These are phyloP conservation scores for Torulaspora quercuum DNA, from an alignment of 805 yeast species.

Conservation along the genomic window DNA sequence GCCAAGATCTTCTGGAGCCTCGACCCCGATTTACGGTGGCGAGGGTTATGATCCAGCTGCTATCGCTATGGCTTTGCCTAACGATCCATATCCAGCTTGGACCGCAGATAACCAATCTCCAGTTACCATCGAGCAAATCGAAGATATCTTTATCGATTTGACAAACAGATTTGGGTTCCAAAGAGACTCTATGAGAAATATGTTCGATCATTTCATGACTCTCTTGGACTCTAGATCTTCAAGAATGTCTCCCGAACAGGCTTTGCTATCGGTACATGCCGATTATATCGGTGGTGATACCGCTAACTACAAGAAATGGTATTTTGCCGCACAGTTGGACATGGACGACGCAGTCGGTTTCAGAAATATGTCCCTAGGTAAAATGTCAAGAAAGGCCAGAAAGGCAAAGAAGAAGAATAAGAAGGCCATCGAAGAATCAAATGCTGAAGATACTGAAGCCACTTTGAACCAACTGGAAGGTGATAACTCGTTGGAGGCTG, in stretches of 20 bases:
- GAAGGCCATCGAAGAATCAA: conserved; percentile 66
- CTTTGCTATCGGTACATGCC: conserved; percentile 75
- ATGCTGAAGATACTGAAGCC: conserved; percentile 58
- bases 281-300: conserved; percentile 86
- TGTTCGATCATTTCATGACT: conserved; percentile 85
- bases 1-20: conserved; percentile 85
- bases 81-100: conserved; percentile 99
- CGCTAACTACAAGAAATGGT: conserved; percentile 85
- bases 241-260: conserved; percentile 88
- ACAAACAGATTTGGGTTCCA: conserved; percentile 85
- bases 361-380: conserved; percentile 75
- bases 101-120: conserved; percentile 93
- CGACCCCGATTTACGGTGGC: conserved; percentile 87
- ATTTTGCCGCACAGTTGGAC: conserved; percentile 83
- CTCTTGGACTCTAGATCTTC: conserved; percentile 78
- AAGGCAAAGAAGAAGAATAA: conserved; percentile 78
- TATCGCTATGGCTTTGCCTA: conserved; percentile 65
- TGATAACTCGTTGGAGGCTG: conserved; percentile 81
- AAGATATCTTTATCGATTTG: conserved; percentile 79
- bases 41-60: conserved; percentile 56
- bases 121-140: conserved; percentile 76
- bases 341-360: conserved; percentile 81
- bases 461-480: conserved; percentile 67
- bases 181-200: conserved; percentile 88
- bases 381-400: conserved; percentile 72